These are phyloP conservation scores for Bocquillonia castaneifolia DNA, from an alignment of 441 rosid species.

Conservation along the genomic window DNA sequence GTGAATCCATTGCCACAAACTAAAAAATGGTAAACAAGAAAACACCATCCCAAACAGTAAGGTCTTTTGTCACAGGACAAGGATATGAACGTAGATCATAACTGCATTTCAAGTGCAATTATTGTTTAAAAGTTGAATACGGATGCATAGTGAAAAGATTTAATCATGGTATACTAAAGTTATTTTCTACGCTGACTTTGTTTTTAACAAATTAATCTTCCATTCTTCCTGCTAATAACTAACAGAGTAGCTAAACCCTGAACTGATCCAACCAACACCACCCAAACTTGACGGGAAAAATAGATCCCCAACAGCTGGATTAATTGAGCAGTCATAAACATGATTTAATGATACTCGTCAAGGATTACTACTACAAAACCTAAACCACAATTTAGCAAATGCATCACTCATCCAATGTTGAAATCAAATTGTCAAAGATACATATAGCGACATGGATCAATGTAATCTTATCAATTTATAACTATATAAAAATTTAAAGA, in stretches of 20 bases:
- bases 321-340: neutral
- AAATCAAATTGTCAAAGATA: neutral
- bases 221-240: too few species aligned
- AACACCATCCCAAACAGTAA: too few species aligned
- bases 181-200: neutral
- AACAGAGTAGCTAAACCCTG: neutral
- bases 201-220: too few species aligned
- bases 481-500: neutral
- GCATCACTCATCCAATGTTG: neutral
- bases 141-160: neutral
- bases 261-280: slow-evolving; percentile 2
- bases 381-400: slow-evolving; percentile 1
- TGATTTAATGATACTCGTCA: neutral
- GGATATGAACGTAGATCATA: too few species aligned
- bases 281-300: neutral
- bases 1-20: neutral
- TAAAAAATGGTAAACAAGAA: neutral
- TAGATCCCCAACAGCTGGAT: neutral
- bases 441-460: neutral
- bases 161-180: neutral
- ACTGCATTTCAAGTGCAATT: neutral
- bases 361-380: too few species aligned
- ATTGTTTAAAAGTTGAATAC: neutral
- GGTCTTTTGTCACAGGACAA: too few species aligned
- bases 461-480: neutral